Base-by-base conservation (phyloP, 2,329 filamentous ascomycete species). In the Ilyonectria robusta region DNA sequence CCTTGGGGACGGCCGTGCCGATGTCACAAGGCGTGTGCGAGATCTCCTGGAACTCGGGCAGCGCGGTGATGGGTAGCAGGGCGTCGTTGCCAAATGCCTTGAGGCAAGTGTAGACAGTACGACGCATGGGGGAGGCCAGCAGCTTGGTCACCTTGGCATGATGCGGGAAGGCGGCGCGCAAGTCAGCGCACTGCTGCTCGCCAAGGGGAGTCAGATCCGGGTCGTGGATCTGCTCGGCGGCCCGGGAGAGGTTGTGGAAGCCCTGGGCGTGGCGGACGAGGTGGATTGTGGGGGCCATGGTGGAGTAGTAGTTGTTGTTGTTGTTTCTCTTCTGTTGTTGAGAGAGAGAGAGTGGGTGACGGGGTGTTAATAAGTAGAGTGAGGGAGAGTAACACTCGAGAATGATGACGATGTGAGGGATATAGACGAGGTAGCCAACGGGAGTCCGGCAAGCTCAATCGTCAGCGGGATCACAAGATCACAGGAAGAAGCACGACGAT, bases 21-120 rank as follows among this genome's bases (percentile, higher is more conserved):
- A 88, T 91, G 77, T 97, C 94, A 79, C 94, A 95, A 1, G 93
- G 91, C 33, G 91, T 83, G 59, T 90, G 86, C 5, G 89, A 92
- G 0, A 93, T 90, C 80, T 97, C 95, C 81, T 97, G 95, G 5
- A 94, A 82, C 69, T 93, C 89, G 0, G 94, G 93, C 13, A 96
- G 82, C 1, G 91, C 90, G 29, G 92, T 81, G 58, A 97, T 86
- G 62, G 79, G 79, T 35, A 80, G 78, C 6, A 81, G 80, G 7
- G 56, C 65, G 23, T 84, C 75, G 58, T 89, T 84, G 19, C 85
- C 86, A 79, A 97, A 97, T 51, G 89, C 87, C 60, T 89, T 82
- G 33, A 94, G 85, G 37, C 92, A 91, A 2, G 94, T 97, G 81
- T 93, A 89, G 51, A 97, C 85, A 2, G 94, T 97, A 68, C 94